Evolutionary conservation across 148 eudicot genomes (phyloP).

Genomic region (Bassia scoparia): DNA sequence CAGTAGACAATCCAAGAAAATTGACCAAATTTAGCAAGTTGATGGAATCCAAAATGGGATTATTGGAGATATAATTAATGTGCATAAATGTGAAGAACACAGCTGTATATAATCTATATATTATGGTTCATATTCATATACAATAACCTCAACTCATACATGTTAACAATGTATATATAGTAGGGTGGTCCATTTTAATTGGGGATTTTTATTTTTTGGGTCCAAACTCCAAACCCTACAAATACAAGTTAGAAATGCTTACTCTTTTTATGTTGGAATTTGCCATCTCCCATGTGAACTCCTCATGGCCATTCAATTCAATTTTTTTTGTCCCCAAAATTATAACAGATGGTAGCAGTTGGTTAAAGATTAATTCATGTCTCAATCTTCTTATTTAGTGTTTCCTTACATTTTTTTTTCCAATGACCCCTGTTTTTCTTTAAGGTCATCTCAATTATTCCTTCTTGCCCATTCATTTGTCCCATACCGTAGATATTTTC

Average conservation of each 20-base stretch:
- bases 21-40: conserved; percentile 1
- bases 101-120: conserved; percentile 16
- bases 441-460: background rate
- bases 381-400: conserved; percentile 19
- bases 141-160: background rate
- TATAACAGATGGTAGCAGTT: too few species aligned
- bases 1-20: background rate
- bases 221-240: conserved; percentile 28
- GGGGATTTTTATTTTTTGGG: conserved; percentile 14
- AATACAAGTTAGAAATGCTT: background rate
- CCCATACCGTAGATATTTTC: background rate
- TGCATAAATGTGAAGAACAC: conserved; percentile 8
- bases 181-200: conserved; percentile 23
- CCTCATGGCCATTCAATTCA: conserved; percentile 24
- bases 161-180: background rate
- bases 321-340: background rate
- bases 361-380: background rate
- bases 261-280: background rate
- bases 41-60: conserved; percentile 3
- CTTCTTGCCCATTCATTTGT: background rate
- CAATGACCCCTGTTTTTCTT: conserved; percentile 4
- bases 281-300: conserved; percentile 30
- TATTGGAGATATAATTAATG: background rate
- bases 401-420: conserved; percentile 10
- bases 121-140: background rate